These are phyloP conservation scores for Candida labiduridarum DNA, from an alignment of 1,139 yeast genomes.

Conservation along the genomic window DNA sequence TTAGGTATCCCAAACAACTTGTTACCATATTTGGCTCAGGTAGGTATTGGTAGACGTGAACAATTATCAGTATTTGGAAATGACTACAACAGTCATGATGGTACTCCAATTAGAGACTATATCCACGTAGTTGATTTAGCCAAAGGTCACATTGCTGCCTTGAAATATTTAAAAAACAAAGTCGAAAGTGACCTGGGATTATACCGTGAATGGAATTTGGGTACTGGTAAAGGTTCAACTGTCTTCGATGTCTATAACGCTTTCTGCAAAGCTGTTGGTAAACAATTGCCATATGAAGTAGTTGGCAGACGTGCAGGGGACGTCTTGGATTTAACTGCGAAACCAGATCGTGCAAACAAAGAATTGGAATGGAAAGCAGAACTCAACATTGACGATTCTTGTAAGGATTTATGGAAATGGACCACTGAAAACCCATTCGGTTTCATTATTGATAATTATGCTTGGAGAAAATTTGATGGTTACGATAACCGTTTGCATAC, in stretches of 20 bases:
- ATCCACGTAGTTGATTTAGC: conserved; percentile 83
- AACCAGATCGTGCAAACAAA: conserved; percentile 63
- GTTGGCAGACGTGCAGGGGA: conserved; percentile 77
- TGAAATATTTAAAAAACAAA: conserved; percentile 54
- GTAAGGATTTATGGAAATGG: conserved; percentile 81
- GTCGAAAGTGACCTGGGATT: conserved; percentile 40
- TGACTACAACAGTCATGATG: conserved; percentile 72
- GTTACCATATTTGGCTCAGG: conserved; percentile 76
- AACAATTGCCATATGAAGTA: conserved; percentile 64
- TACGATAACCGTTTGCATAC: conserved; percentile 44
- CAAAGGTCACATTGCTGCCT: conserved; percentile 76
- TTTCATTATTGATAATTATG: conserved; percentile 43
- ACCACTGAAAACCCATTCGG: conserved; percentile 71
- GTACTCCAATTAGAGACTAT: conserved; percentile 83
- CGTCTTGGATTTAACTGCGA: conserved; percentile 74
- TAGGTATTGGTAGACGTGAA: conserved; percentile 72
- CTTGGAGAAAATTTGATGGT: conserved; percentile 34
- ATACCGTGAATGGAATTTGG: conserved; percentile 81
- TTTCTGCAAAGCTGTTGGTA: conserved; percentile 70
- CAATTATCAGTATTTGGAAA: conserved; percentile 66
- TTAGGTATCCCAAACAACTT: conserved; percentile 76
- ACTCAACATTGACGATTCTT: conserved; percentile 61
- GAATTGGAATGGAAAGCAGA: conserved; percentile 71
- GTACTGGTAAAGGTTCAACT: conserved; percentile 79
- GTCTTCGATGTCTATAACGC: conserved; percentile 73